A percentile compares a stretch with the other conserved stretches of the same genome.
Conservation (phyloP, 1,284 basidiomycete genomes). For the Paramarasmius palmivorus region DNA sequence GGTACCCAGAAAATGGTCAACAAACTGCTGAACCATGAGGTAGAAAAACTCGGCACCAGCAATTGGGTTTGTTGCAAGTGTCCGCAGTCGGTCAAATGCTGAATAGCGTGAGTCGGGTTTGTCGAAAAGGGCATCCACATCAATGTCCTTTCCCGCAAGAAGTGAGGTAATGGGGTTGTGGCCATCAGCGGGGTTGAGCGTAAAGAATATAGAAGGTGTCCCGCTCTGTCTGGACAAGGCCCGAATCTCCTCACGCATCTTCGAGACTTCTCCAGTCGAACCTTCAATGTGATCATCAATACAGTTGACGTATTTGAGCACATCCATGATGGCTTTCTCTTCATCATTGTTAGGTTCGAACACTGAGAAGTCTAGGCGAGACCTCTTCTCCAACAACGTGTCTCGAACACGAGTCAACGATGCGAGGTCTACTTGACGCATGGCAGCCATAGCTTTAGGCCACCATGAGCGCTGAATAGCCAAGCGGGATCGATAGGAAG, state of each 20-base stretch:
- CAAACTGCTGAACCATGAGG: slow-evolving; percentile 6
- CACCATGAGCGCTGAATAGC: slow-evolving; percentile 17
- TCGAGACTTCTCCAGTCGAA: slow-evolving; percentile 3
- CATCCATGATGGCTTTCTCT: slow-evolving; percentile 10
- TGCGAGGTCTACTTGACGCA: slow-evolving; percentile 8
- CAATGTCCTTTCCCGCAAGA: slow-evolving; percentile 4
- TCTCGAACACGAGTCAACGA: slow-evolving; percentile 3
- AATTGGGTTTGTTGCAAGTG: slow-evolving; percentile 7
- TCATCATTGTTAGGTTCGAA: too few relatives aligned
- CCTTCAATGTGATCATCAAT: slow-evolving; percentile 8
- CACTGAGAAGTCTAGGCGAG: too few relatives aligned
- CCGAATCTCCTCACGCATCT: slow-evolving; percentile 8
- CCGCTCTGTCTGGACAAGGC: background rate
- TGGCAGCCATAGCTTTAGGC: slow-evolving; percentile 10
- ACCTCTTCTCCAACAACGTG: too few relatives aligned
- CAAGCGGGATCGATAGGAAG: slow-evolving; percentile 12
- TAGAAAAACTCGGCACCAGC: slow-evolving; percentile 10
- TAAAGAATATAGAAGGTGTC: slow-evolving; percentile 10
- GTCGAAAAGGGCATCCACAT: background rate
- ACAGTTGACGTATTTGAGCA: slow-evolving; percentile 1
- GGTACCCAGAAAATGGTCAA: slow-evolving; percentile 3
- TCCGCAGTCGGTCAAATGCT: background rate
- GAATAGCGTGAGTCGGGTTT: slow-evolving; percentile 3
- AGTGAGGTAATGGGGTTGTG: slow-evolving; percentile 5
- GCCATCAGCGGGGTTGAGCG: slow-evolving; percentile 6